These are phyloP conservation scores for Phylloporus sp. DNA, from an alignment of 768 basidiomycete genomes.

Conservation along the genomic window DNA sequence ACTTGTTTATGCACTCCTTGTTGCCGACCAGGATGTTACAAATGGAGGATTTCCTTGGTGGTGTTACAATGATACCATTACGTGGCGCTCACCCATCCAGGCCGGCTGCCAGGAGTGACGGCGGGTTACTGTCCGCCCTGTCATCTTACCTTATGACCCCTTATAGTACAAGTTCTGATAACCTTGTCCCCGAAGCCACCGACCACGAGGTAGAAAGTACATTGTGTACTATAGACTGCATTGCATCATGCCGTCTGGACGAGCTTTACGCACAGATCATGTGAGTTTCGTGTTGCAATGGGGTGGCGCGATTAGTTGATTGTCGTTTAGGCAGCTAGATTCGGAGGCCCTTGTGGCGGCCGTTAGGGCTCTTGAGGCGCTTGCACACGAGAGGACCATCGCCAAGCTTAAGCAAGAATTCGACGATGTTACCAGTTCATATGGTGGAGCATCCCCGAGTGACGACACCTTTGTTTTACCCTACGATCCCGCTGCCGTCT, in stretches of 20 bases:
- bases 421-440: slow-evolving; percentile 49
- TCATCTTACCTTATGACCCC: slow-evolving; percentile 98
- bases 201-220: slow-evolving; percentile 92
- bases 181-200: slow-evolving; percentile 80
- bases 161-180: slow-evolving; percentile 72
- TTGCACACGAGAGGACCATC: slow-evolving; percentile 89
- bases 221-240: slow-evolving; percentile 91
- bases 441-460: slow-evolving; percentile 31
- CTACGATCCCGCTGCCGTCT: slow-evolving; percentile 94
- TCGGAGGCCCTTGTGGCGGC: slow-evolving; percentile 79
- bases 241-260: slow-evolving; percentile 89
- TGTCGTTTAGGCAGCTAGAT: slow-evolving; percentile 62
- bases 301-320: slow-evolving; percentile 6
- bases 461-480: slow-evolving; percentile 58
- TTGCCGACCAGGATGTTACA: slow-evolving; percentile 88
- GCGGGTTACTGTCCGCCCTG: slow-evolving; percentile 88
- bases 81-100: slow-evolving; percentile 67
- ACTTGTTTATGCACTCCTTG: slow-evolving; percentile 90
- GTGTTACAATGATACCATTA: slow-evolving; percentile 87
- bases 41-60: slow-evolving; percentile 99
- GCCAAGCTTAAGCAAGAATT: slow-evolving; percentile 67
- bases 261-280: slow-evolving; percentile 92
- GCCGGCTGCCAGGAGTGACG: slow-evolving; percentile 65
- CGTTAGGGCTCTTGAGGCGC: slow-evolving; percentile 79
- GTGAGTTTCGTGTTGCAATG: slow-evolving; percentile 46